Base-by-base conservation (phyloP, 768 basidiomycete genomes). In the Lactarius hengduanensis region DNA sequence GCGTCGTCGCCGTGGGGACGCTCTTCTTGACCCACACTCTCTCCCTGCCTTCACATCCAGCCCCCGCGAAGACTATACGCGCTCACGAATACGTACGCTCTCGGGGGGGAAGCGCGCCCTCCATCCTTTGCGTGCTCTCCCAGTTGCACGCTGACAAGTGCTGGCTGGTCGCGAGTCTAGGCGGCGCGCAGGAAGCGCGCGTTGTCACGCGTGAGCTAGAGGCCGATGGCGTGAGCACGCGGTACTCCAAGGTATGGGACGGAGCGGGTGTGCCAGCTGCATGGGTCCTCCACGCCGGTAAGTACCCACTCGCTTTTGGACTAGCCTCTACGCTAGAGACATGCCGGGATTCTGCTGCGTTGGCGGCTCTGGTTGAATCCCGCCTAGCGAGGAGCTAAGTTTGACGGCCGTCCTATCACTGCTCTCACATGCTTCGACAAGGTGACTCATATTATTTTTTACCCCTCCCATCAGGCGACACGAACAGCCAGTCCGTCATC, bases 11-110 rank as follows among this genome's bases (percentile, higher is more conserved):
- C 2, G 87, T 88, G 15, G 92, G 92, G 16, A 90, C 92, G 11
- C 82, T 94, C 47, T 94, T 94, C 73, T 76, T 90, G 54, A 91
- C 90, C 6, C 87, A 92, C 74, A 87, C 86, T 0, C 82, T 94
- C 58, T 79, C 80, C 45, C 71, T 94, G 4, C 84, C 85, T 26
- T 74, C 80, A 16, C 83, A 89, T 65, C 90, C 90, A 1, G 74
- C 75, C 15, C 85, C 86, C 1, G 79, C 81, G 13, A 81, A 82
- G 8, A 86, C 82, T 1, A 74, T 85, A 2, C 88, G 92, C 55
- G 91, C 92, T 0, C 87, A 91, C 71, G 84, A 88, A 3, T 90
- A 93, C 4, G 75, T 82, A 50, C 84, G 85, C 56, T 74, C 80
- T 0, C 83, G 92, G 56, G 91, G 91, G 22, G 92, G 92, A 9